A percentile compares a stretch with the other conserved stretches of the same genome.
These are phyloP conservation scores for Aspergillus pseudonomiae DNA, from an alignment of 2,329 filamentous ascomycete genomes.

Conservation along the genomic window DNA sequence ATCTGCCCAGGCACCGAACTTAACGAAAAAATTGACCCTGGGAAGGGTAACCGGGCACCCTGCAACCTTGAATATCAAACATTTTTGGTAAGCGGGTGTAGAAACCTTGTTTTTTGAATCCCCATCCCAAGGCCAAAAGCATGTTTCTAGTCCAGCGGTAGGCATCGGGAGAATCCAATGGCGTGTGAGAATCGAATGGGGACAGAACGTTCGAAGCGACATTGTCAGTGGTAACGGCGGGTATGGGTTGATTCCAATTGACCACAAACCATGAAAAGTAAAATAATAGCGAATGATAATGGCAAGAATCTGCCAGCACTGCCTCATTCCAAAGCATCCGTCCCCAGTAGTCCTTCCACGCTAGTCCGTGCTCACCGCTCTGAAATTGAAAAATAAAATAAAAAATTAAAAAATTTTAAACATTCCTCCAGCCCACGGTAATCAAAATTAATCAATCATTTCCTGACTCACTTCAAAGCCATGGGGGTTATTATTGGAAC, in stretches of 20 bases:
- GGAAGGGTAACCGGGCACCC: not conserved
- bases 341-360: slow-evolving; percentile 17
- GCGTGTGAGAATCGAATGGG: slow-evolving; percentile 7
- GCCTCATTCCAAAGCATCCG: slow-evolving; percentile 24
- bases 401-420: not conserved
- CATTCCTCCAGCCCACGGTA: not conserved
- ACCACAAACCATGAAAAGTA: slow-evolving; percentile 10
- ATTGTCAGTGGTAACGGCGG: slow-evolving; percentile 10
- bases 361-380: slow-evolving; percentile 26
- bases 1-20: not conserved
- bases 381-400: not conserved
- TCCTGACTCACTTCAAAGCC: slow-evolving; percentile 9
- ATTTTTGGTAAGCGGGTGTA: not conserved
- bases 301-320: slow-evolving; percentile 24
- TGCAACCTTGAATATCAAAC: not conserved
- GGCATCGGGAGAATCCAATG: slow-evolving; percentile 6
- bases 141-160: not conserved
- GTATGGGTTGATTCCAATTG: slow-evolving; percentile 3
- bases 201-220: slow-evolving; percentile 6
- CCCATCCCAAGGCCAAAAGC: not conserved
- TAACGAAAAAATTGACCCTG: not conserved
- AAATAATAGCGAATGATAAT: slow-evolving; percentile 7
- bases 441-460: not conserved
- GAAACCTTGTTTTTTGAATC: not conserved
- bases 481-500: not conserved